A percentile compares a stretch with the other conserved stretches of the same genome.
phyloP scores from a whole-genome alignment of 176 grass and related monocot species.

The Avena sativa region DNA sequence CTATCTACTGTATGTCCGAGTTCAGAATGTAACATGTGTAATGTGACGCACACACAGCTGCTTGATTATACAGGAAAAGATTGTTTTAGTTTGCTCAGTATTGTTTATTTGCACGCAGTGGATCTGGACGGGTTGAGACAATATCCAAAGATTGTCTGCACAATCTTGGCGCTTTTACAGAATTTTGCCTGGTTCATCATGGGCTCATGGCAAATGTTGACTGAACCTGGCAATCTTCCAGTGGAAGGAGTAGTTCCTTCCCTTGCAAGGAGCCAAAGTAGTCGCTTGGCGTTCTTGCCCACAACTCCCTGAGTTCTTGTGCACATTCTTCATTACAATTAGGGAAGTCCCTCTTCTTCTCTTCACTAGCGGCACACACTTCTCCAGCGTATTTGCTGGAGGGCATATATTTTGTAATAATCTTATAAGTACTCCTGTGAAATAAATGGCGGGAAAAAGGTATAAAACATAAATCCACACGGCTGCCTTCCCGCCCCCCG shows the following conservation, averaged over 20 bases:
- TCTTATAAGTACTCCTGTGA: not conserved
- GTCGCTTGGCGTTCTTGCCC: not conserved
- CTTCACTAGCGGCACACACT: no score
- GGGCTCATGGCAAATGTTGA: not conserved
- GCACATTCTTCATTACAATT: not conserved
- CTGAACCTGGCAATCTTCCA: conserved; percentile 27
- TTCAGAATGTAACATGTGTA: not conserved
- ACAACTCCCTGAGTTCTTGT: not conserved
- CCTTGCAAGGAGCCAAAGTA: conserved; percentile 9
- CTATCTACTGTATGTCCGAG: not conserved
- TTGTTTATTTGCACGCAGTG: not conserved
- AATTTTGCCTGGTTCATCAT: not conserved
- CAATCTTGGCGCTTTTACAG: not conserved
- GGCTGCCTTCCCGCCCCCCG: conserved; percentile 34
- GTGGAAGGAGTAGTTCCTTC: conserved; percentile 24
- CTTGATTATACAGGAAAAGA: not conserved
- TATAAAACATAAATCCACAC: conserved; percentile 5
- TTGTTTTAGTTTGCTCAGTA: not conserved
- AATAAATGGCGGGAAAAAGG: conserved; percentile 46
- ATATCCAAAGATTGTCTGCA: conserved; percentile 10
- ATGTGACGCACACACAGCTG: not conserved
- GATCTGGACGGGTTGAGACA: not conserved
- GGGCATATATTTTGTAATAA: conserved; percentile 8
- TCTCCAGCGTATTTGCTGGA: not conserved
- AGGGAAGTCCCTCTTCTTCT: no score